Evolutionary conservation across 2,329 filamentous ascomycete genomes (phyloP).

Genomic region (Leptographium lundbergii): DNA sequence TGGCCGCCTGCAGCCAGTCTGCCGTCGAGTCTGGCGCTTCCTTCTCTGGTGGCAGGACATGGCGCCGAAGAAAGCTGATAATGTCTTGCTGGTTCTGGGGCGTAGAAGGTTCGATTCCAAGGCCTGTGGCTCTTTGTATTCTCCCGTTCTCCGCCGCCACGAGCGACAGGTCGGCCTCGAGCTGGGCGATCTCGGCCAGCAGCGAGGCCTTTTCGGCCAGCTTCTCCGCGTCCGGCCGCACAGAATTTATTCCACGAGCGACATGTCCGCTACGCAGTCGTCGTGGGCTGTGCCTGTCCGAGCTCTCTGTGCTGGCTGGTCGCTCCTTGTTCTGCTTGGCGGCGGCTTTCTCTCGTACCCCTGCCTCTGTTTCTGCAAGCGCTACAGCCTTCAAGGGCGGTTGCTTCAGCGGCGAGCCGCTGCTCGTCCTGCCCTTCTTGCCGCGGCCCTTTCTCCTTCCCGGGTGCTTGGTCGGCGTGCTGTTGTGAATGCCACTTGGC

Average conservation of each 20-base stretch:
- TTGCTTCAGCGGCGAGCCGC: constrained; percentile 35
- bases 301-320: background rate
- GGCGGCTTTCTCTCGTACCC: background rate
- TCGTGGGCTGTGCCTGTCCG: background rate
- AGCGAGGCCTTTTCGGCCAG: constrained; percentile 40
- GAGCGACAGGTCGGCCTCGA: constrained; percentile 46
- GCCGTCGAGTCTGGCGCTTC: constrained; percentile 19
- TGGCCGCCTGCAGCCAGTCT: constrained; percentile 33
- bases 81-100: constrained; percentile 22
- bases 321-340: background rate
- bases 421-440: background rate
- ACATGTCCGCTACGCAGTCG: constrained; percentile 10
- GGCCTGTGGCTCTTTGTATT: constrained; percentile 26
- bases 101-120: constrained; percentile 14
- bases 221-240: constrained; percentile 34
- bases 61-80: constrained; percentile 26
- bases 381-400: constrained; percentile 14
- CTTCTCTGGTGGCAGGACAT: constrained; percentile 25
- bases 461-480: constrained; percentile 34
- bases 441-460: constrained; percentile 24
- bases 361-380: background rate
- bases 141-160: constrained; percentile 46
- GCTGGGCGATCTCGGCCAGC: constrained; percentile 37
- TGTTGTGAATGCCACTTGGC: constrained; percentile 46
- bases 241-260: constrained; percentile 27